These are phyloP conservation scores for Artemisia tridentata DNA, from an alignment of 129 eudicot species.

Conservation along the genomic window DNA sequence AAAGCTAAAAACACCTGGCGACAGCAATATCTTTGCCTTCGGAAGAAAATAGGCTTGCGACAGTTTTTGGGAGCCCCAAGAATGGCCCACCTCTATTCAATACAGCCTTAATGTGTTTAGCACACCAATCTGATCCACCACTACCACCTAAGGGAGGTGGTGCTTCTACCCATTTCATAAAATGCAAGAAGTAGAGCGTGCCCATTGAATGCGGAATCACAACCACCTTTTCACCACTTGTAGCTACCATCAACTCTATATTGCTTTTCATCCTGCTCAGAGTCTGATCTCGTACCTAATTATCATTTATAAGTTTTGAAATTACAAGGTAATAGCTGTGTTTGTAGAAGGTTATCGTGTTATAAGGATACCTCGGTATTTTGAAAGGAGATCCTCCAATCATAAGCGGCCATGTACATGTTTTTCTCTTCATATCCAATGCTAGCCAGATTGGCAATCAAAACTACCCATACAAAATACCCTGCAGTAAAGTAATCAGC, in stretches of 20 bases:
- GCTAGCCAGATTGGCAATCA: constrained; percentile 48
- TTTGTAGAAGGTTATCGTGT: background rate
- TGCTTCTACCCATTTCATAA: constrained; percentile 72
- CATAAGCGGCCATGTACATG: constrained; percentile 70
- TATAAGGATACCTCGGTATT: constrained; percentile 41
- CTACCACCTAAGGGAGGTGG: constrained; percentile 66
- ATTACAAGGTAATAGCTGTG: background rate
- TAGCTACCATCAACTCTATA: constrained; percentile 64
- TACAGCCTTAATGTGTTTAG: constrained; percentile 54
- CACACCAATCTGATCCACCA: constrained; percentile 62
- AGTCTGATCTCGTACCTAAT: constrained; percentile 57
- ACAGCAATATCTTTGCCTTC: constrained; percentile 67
- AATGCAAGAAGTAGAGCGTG: constrained; percentile 59
- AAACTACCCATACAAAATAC: constrained; percentile 56
- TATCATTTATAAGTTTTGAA: background rate
- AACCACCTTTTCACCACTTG: constrained; percentile 58
- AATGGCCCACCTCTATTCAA: constrained; percentile 67
- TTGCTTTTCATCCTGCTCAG: constrained; percentile 62
- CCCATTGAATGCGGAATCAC: constrained; percentile 73
- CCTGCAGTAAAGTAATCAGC: too few relatives aligned
- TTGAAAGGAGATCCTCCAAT: constrained; percentile 63
- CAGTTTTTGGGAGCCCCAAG: constrained; percentile 58
- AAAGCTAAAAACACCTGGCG: constrained; percentile 45
- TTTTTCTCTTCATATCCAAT: constrained; percentile 64
- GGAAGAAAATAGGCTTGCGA: constrained; percentile 58